A percentile compares a stretch with the other conserved stretches of the same genome.
These are phyloP conservation scores for Favolaschia claudopus DNA, from an alignment of 768 basidiomycete species.

Conservation along the genomic window DNA sequence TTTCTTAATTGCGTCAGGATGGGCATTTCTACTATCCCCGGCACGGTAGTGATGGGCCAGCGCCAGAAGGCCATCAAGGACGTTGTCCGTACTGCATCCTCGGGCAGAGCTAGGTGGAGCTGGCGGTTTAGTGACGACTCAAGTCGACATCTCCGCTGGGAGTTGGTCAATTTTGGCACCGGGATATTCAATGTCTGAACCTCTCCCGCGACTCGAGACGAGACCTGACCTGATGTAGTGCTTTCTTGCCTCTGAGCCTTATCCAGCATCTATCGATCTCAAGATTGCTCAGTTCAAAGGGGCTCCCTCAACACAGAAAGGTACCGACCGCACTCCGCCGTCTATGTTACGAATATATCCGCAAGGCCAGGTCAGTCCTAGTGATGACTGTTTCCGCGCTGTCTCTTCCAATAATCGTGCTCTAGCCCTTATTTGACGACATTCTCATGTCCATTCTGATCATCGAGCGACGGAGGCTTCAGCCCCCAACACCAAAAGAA, in stretches of 20 bases:
- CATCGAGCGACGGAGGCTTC: constrained; percentile 41
- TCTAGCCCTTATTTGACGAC: constrained; percentile 41
- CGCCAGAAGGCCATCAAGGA: constrained; percentile 5
- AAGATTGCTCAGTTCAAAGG: constrained; percentile 18
- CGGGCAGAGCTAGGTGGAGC: background rate
- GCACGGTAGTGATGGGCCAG: constrained; percentile 9
- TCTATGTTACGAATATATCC: constrained; percentile 11
- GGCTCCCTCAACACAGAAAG: background rate
- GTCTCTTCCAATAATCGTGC: constrained; percentile 30
- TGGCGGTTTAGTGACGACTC: constrained; percentile 10
- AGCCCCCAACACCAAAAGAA: constrained; percentile 17
- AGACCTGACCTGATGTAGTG: background rate
- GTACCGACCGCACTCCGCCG: background rate
- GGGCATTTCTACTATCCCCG: constrained; percentile 22
- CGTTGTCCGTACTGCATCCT: background rate
- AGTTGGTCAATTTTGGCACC: background rate
- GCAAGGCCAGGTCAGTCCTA: constrained; percentile 10
- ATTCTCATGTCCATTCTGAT: constrained; percentile 42
- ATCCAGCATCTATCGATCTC: background rate
- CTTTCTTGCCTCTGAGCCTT: background rate
- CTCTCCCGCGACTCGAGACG: background rate
- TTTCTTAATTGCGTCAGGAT: constrained; percentile 7
- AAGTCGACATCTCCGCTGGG: constrained; percentile 13
- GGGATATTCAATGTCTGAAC: constrained; percentile 6
- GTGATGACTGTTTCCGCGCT: constrained; percentile 9